These are phyloP conservation scores for Pythium phragmiticola DNA, from an alignment of 352 stramenopile species.

Conservation along the genomic window DNA sequence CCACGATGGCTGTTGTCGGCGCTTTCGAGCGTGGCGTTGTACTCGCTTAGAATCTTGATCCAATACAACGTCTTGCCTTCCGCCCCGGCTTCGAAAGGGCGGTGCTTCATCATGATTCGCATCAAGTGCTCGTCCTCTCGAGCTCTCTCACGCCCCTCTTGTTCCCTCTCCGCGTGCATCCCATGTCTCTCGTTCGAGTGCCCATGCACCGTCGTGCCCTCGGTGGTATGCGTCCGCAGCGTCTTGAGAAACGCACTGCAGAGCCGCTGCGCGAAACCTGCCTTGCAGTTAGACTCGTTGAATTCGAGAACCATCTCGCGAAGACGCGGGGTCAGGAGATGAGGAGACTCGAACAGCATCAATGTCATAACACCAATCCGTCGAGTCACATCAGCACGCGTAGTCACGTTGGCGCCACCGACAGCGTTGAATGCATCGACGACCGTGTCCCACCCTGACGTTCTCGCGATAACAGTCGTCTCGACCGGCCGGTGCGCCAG, in stretches of 20 bases:
- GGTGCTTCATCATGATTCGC: neutral
- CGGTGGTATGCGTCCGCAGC: neutral
- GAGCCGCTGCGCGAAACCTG: neutral
- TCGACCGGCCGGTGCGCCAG: too few relatives aligned
- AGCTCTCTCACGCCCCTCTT: neutral
- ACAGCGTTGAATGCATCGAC: too few relatives aligned
- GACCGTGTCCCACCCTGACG: too few relatives aligned
- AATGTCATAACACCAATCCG: neutral
- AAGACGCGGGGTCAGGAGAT: neutral
- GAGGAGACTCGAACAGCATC: neutral
- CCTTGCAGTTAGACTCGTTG: neutral
- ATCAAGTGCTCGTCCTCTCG: neutral
- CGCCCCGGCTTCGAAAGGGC: neutral
- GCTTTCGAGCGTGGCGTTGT: neutral
- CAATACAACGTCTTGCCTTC: neutral
- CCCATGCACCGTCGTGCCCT: too few relatives aligned
- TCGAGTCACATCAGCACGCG: too few relatives aligned
- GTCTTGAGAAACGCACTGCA: neutral
- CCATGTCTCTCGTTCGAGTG: too few relatives aligned
- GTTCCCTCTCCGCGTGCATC: neutral
- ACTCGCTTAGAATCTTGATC: neutral
- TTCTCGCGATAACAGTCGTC: too few relatives aligned
- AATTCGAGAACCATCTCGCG: neutral
- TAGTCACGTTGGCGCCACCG: too few relatives aligned
- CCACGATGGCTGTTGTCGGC: too few relatives aligned